Percentiles rank a stretch among this genome's conserved stretches.
Conservation (phyloP, 371 early-diverging fungal species). For the Nematocida homosporus region DNA sequence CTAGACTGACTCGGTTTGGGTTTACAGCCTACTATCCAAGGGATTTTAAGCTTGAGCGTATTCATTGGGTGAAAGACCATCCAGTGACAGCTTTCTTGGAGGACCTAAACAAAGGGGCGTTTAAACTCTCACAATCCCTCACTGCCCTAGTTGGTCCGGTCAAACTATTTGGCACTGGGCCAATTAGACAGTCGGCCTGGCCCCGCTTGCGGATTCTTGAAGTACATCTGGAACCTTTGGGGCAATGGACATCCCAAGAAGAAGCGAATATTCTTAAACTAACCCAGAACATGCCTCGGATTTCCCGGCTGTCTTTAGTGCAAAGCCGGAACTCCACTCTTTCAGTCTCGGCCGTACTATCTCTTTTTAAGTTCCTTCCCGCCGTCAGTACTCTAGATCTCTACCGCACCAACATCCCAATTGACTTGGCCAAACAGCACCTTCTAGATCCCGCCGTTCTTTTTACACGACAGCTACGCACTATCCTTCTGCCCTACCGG, state of each 20-base stretch:
- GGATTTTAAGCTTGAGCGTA: neutral
- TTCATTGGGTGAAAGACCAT: neutral
- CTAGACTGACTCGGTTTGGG: conserved; percentile 16
- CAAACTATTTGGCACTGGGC: neutral
- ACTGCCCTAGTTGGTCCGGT: conserved; percentile 18
- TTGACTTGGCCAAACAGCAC: neutral
- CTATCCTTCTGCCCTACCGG: neutral
- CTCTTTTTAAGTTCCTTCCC: neutral
- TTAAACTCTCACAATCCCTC: neutral
- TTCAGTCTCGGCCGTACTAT: neutral
- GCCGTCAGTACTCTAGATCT: neutral
- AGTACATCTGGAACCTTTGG: neutral
- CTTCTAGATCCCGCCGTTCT: neutral
- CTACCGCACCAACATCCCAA: neutral
- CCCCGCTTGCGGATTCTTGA: conserved; percentile 10
- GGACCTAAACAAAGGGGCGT: neutral
- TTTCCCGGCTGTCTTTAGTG: neutral
- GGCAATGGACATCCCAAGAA: neutral
- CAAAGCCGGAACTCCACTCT: neutral
- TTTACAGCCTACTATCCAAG: conserved; percentile 27
- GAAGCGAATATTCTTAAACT: neutral
- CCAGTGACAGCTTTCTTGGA: neutral
- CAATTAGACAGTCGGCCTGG: neutral
- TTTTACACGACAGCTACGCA: neutral
- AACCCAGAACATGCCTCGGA: neutral